A percentile compares a stretch with the other conserved stretches of the same genome.
Evolutionary conservation across 257 asterid species (phyloP).

Genomic region (Nyctanthes arbortristis): DNA sequence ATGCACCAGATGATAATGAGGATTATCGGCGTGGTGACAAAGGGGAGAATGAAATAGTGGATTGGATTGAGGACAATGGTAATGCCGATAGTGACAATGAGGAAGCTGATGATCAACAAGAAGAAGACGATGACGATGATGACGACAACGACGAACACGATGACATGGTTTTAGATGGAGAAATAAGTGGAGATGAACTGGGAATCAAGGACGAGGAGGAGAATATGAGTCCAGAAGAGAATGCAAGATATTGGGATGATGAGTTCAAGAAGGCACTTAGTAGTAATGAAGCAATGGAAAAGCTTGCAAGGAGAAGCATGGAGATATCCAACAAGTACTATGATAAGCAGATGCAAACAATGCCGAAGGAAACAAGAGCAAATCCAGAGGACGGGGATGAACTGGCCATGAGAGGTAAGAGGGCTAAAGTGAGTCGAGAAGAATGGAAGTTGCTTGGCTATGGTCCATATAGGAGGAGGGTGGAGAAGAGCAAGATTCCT

Average conservation of each 20-base stretch:
- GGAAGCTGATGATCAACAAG: slow-evolving; percentile 26
- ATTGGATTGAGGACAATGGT: slow-evolving; percentile 90
- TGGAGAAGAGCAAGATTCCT: slow-evolving; percentile 67
- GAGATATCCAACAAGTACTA: slow-evolving; percentile 42
- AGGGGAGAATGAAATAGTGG: slow-evolving; percentile 54
- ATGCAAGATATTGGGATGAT: slow-evolving; percentile 68
- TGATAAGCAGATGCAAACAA: slow-evolving; percentile 35
- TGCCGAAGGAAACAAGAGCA: slow-evolving; percentile 28
- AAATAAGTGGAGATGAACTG: slow-evolving; percentile 45
- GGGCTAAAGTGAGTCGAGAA: slow-evolving; percentile 64
- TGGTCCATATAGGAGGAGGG: slow-evolving; percentile 73
- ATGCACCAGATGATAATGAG: slow-evolving; percentile 80
- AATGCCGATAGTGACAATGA: slow-evolving; percentile 26
- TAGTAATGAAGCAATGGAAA: slow-evolving; percentile 85
- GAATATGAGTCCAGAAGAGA: slow-evolving; percentile 52
- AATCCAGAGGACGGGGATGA: slow-evolving; percentile 55
- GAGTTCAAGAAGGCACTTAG: slow-evolving; percentile 79
- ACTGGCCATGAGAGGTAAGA: slow-evolving; percentile 57
- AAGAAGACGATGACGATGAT: slow-evolving; percentile 30
- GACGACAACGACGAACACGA: slow-evolving; percentile 33
- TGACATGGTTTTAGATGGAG: slow-evolving; percentile 42
- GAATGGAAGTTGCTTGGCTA: slow-evolving; percentile 75
- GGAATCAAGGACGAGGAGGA: slow-evolving; percentile 49
- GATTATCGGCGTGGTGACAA: slow-evolving; percentile 21
- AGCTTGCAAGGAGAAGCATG: slow-evolving; percentile 56